Percentiles rank a stretch among this genome's conserved stretches.
phyloP scores from a whole-genome alignment of 345 rosid genomes.

The Gossypium ekmanianum region DNA sequence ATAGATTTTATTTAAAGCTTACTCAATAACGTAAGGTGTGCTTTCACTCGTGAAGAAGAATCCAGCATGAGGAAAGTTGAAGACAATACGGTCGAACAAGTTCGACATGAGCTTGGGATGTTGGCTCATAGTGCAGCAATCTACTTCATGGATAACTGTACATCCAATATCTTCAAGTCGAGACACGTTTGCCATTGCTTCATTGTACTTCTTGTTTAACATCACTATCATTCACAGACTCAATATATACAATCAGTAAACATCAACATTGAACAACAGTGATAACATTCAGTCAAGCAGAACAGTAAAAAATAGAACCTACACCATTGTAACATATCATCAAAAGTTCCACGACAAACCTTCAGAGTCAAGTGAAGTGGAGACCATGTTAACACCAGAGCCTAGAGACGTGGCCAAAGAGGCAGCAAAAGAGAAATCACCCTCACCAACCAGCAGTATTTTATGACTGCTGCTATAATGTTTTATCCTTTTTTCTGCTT shows the following conservation, averaged over 20 bases:
- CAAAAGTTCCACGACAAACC: neutral
- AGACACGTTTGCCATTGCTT: constrained; percentile 22
- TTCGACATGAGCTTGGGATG: neutral
- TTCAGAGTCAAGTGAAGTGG: neutral
- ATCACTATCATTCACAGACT: neutral
- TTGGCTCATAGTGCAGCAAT: constrained; percentile 28
- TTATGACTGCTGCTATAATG: constrained; percentile 37
- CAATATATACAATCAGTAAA: neutral
- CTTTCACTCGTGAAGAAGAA: neutral
- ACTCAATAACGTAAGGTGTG: neutral
- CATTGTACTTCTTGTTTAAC: constrained; percentile 14
- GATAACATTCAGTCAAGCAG: neutral
- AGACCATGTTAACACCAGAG: constrained; percentile 35
- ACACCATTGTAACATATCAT: too few species aligned
- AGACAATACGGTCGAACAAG: neutral
- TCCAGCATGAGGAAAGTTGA: constrained; percentile 7
- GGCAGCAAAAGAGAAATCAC: constrained; percentile 50
- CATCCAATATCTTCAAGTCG: constrained; percentile 28
- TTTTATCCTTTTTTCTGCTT: constrained; percentile 29
- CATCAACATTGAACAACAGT: neutral
- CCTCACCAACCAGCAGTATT: constrained; percentile 54
- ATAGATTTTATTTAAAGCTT: neutral
- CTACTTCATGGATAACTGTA: constrained; percentile 26
- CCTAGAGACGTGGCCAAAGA: constrained; percentile 50
- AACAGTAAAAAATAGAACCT: neutral